Conservation (phyloP, 805 yeast species). For the Phaffomyces thermotolerans region DNA sequence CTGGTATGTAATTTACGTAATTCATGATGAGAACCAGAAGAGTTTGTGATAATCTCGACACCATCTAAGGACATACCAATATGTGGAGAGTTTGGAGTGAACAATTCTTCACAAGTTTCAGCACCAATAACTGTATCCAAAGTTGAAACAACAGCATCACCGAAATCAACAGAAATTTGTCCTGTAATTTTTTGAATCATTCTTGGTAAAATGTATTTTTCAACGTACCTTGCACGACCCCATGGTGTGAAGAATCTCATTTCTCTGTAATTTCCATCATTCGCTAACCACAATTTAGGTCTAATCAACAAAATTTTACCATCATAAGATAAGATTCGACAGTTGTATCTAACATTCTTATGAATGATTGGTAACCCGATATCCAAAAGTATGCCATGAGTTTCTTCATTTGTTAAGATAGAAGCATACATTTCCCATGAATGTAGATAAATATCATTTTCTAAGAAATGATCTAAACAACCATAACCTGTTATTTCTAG, state of each 20-base stretch:
- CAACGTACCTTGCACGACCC: constrained; percentile 72
- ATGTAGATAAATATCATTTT: constrained; percentile 80
- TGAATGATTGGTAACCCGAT: constrained; percentile 93
- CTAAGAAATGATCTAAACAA: constrained; percentile 89
- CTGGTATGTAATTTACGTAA: constrained; percentile 82
- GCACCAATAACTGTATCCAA: constrained; percentile 89
- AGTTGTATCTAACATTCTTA: constrained; percentile 83
- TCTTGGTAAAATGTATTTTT: constrained; percentile 66
- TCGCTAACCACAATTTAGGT: constrained; percentile 90
- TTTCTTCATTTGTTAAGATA: constrained; percentile 58
- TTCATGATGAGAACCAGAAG: constrained; percentile 98
- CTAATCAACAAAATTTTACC: constrained; percentile 77
- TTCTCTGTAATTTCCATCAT: constrained; percentile 96
- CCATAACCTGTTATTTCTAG: constrained; percentile 93
- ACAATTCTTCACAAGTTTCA: constrained; percentile 96
- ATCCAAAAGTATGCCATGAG: constrained; percentile 75
- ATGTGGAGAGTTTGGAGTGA: constrained; percentile 95
- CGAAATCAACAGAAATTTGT: constrained; percentile 67
- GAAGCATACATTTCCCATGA: constrained; percentile 92
- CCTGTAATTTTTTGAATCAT: constrained; percentile 57
- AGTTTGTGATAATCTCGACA: constrained; percentile 93
- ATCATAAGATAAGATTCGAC: constrained; percentile 77
- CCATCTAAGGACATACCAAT: constrained; percentile 90
- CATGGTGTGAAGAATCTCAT: constrained; percentile 97
- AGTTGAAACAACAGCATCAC: constrained; percentile 85